These are phyloP conservation scores for Geopyxis carbonaria DNA, from an alignment of 495 filamentous ascomycete genomes.

Conservation along the genomic window DNA sequence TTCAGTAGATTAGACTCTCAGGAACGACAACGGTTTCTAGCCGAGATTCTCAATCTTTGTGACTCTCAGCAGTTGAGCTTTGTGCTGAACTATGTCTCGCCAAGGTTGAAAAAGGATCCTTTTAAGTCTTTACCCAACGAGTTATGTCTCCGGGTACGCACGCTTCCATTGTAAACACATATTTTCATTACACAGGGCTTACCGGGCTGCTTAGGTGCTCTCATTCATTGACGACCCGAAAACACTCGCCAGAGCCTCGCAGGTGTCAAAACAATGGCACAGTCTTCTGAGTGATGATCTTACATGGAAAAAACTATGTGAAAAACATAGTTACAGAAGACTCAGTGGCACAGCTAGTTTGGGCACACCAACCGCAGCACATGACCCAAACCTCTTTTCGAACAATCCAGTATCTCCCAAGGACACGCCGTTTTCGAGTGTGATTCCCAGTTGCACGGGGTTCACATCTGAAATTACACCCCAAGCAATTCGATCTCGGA, in stretches of 20 bases:
- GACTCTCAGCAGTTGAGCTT: slow-evolving; percentile 89
- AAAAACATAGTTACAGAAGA: slow-evolving; percentile 74
- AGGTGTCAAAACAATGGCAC: slow-evolving; percentile 85
- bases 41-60: slow-evolving; percentile 75
- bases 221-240: slow-evolving; percentile 90
- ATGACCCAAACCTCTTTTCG: slow-evolving; percentile 19
- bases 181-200: slow-evolving; percentile 2
- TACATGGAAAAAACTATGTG: slow-evolving; percentile 91
- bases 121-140: slow-evolving; percentile 81
- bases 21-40: slow-evolving; percentile 47
- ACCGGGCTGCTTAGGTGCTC: slow-evolving; percentile 43
- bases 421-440: slow-evolving; percentile 16
- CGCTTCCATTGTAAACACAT: slow-evolving; percentile 5
- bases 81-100: slow-evolving; percentile 80
- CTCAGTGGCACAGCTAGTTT: slow-evolving; percentile 21
- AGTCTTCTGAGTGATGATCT: slow-evolving; percentile 87
- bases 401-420: slow-evolving; percentile 20
- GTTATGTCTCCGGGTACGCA: slow-evolving; percentile 63
- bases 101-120: slow-evolving; percentile 85
- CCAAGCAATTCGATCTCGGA: slow-evolving; percentile 19
- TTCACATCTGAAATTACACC: slow-evolving; percentile 24
- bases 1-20: slow-evolving; percentile 24
- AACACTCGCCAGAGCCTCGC: slow-evolving; percentile 76
- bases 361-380: slow-evolving; percentile 10
- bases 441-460: slow-evolving; percentile 13